These are phyloP conservation scores for Aphanoascus verrucosus DNA, from an alignment of 2,329 filamentous ascomycete genomes.

Conservation along the genomic window DNA sequence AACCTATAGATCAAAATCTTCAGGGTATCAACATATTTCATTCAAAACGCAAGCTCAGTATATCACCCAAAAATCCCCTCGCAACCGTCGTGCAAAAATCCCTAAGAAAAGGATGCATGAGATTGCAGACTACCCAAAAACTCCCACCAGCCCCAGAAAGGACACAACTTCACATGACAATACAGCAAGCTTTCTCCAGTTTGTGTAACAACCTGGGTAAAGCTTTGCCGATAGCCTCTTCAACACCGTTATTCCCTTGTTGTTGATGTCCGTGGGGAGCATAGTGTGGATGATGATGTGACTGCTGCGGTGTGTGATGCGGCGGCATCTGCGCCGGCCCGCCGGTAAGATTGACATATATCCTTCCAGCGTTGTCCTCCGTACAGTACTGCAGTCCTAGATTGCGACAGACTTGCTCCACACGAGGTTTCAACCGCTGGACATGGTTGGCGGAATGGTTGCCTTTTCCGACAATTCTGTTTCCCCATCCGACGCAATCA, in stretches of 20 bases:
- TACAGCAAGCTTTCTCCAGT: slow-evolving; percentile 59
- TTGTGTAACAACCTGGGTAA: slow-evolving; percentile 52
- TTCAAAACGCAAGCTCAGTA: neutral
- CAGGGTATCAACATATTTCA: neutral
- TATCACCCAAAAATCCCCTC: neutral
- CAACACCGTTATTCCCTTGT: slow-evolving; percentile 49
- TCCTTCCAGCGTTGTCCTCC: slow-evolving; percentile 79
- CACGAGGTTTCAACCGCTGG: slow-evolving; percentile 90
- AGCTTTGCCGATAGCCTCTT: slow-evolving; percentile 50
- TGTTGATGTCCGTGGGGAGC: slow-evolving; percentile 27
- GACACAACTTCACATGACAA: slow-evolving; percentile 53
- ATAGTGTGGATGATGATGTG: slow-evolving; percentile 35
- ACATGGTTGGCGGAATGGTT: slow-evolving; percentile 74
- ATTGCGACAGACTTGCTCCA: slow-evolving; percentile 76
- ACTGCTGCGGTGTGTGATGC: slow-evolving; percentile 27
- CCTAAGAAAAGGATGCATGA: neutral
- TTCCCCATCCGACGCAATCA: neutral
- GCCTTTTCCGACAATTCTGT: slow-evolving; percentile 79
- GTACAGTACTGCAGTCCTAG: slow-evolving; percentile 72
- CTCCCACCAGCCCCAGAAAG: neutral
- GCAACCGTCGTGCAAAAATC: neutral
- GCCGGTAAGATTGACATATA: slow-evolving; percentile 77
- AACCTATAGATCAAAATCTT: neutral
- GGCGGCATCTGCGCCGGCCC: slow-evolving; percentile 48
- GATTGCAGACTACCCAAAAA: neutral